phyloP scores from a whole-genome alignment of 306 rosid genomes.

The Begonia loranthoides region DNA sequence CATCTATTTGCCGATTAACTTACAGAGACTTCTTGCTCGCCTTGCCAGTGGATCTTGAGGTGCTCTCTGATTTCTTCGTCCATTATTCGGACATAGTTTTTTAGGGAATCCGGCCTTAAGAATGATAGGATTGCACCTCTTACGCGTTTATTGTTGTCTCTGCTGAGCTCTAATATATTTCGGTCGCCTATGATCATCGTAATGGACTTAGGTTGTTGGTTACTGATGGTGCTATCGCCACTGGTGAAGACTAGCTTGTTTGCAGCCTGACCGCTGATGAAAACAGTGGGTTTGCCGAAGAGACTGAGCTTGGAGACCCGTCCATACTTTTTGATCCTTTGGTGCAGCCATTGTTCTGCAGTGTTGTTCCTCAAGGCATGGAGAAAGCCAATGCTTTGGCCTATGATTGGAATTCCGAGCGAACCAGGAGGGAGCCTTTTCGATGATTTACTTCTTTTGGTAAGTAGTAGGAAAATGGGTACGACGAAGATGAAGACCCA shows the following conservation, averaged over 20 bases:
- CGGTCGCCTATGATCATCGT: constrained; percentile 40
- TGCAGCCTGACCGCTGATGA: constrained; percentile 55
- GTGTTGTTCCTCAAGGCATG: constrained; percentile 47
- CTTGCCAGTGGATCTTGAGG: constrained; percentile 57
- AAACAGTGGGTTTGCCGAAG: constrained; percentile 60
- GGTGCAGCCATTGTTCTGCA: constrained; percentile 43
- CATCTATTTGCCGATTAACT: background rate
- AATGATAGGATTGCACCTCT: constrained; percentile 49
- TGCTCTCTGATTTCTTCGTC: constrained; percentile 48
- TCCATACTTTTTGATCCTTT: constrained; percentile 50
- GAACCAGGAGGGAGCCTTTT: constrained; percentile 58
- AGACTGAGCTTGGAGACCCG: constrained; percentile 59
- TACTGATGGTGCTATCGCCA: constrained; percentile 10
- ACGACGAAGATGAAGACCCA: constrained; percentile 22
- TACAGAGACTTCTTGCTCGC: constrained; percentile 39
- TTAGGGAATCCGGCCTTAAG: constrained; percentile 73
- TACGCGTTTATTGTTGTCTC: constrained; percentile 50
- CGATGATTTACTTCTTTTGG: constrained; percentile 22
- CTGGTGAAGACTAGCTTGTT: constrained; percentile 44
- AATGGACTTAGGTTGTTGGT: constrained; percentile 35
- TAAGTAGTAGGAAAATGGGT: constrained; percentile 26
- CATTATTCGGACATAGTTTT: constrained; percentile 39
- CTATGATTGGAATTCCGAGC: constrained; percentile 55
- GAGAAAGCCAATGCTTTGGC: constrained; percentile 51
- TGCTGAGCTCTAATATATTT: constrained; percentile 32